These are phyloP conservation scores for Plantago major DNA, from an alignment of 257 asterid species.

Conservation along the genomic window DNA sequence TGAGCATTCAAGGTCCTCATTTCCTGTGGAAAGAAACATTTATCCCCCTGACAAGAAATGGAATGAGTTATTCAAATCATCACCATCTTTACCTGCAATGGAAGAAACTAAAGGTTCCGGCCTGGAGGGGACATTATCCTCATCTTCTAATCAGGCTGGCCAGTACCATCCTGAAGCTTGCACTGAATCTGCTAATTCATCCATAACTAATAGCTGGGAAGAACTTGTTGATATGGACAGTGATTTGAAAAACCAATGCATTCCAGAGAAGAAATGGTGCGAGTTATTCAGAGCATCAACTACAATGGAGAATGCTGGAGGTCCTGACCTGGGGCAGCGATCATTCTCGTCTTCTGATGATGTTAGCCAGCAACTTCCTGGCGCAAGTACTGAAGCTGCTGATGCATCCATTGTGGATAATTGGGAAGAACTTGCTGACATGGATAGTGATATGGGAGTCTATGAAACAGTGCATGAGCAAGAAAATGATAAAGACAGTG, in stretches of 20 bases:
- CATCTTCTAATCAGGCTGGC: slow-evolving; percentile 21
- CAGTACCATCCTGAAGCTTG: slow-evolving; percentile 19
- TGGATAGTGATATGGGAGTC: too few relatives aligned
- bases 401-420: too few relatives aligned
- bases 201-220: slow-evolving; percentile 23
- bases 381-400: slow-evolving; percentile 7
- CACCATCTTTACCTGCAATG: slow-evolving; percentile 18
- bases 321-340: too few relatives aligned
- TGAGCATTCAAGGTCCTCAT: slow-evolving; percentile 24
- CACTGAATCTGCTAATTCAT: slow-evolving; percentile 23
- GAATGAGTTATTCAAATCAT: slow-evolving; percentile 43
- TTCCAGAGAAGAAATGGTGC: too few relatives aligned
- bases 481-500: slow-evolving; percentile 19
- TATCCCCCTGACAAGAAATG: slow-evolving; percentile 31
- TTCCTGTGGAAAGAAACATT: slow-evolving; percentile 4
- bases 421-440: too few relatives aligned
- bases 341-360: too few relatives aligned
- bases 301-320: too few relatives aligned
- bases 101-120: slow-evolving; percentile 11
- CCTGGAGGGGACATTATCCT: not conserved
- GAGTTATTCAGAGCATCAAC: too few relatives aligned
- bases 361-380: too few relatives aligned
- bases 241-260: slow-evolving; percentile 1
- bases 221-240: slow-evolving; percentile 16
- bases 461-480: slow-evolving; percentile 4